Evolutionary conservation across 305 asterid species (phyloP).

Genomic region (Fraxinus platypoda): DNA sequence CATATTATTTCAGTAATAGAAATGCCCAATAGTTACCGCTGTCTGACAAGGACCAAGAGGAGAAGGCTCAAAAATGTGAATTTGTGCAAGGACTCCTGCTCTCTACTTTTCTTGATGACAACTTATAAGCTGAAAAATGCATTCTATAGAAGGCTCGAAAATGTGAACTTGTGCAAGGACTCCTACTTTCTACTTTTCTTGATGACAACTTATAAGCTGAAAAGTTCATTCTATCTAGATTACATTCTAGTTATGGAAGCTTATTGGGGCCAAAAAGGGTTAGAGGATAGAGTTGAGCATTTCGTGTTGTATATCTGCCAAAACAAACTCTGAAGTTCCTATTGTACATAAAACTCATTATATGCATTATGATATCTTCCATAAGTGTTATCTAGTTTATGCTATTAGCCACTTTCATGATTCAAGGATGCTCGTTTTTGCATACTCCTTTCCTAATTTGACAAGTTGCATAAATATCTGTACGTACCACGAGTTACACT

Average conservation of each 20-base stretch:
- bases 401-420: neutral
- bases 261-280: constrained; percentile 4
- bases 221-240: constrained; percentile 1
- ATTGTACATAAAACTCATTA: neutral
- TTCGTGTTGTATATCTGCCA: neutral
- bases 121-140: constrained; percentile 25
- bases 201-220: constrained; percentile 38
- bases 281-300: neutral
- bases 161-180: constrained; percentile 67
- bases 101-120: constrained; percentile 63
- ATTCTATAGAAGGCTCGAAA: constrained; percentile 46
- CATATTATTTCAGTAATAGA: constrained; percentile 25
- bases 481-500: neutral
- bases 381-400: neutral
- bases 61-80: constrained; percentile 56
- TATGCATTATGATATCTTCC: constrained; percentile 8
- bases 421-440: neutral
- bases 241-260: constrained; percentile 9
- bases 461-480: neutral
- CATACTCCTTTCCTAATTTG: neutral
- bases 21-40: constrained; percentile 28
- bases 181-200: constrained; percentile 64
- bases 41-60: constrained; percentile 74
- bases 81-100: constrained; percentile 67
- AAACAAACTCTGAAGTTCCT: neutral